These are phyloP conservation scores for Eucalyptus regnans DNA, from an alignment of 345 rosid species.

Conservation along the genomic window DNA sequence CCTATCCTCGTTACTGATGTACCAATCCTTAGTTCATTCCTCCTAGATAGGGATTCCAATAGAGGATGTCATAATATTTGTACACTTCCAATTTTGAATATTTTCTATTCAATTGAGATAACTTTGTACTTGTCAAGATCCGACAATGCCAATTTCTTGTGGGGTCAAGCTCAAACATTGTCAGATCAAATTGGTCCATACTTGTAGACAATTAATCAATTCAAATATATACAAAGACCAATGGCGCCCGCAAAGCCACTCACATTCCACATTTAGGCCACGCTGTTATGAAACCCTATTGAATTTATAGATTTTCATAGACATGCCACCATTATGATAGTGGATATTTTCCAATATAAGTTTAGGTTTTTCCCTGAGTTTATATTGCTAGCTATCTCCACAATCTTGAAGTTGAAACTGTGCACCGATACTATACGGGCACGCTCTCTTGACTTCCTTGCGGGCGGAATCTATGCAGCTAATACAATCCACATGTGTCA, in stretches of 20 bases:
- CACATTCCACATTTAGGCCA: background rate
- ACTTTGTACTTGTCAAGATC: no score
- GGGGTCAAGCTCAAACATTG: background rate
- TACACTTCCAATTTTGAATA: no score
- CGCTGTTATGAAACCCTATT: background rate
- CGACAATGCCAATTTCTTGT: no score
- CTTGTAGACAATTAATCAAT: background rate
- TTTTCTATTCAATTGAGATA: no score
- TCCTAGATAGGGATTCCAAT: no score
- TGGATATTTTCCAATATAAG: background rate
- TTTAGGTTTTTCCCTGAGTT: background rate
- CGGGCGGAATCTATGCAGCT: background rate
- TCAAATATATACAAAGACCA: background rate
- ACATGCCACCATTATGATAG: background rate
- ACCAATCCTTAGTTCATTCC: no score
- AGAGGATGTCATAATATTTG: no score
- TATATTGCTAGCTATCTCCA: background rate
- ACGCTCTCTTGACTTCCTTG: background rate
- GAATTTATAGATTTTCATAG: background rate
- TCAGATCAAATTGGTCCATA: background rate
- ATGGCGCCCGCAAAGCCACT: rapidly evolving
- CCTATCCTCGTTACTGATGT: no score
- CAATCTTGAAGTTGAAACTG: background rate
- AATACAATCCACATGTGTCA: background rate
- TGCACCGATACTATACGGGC: background rate